phyloP scores from a whole-genome alignment of 352 stramenopile species.

The Globisporangium solare region DNA sequence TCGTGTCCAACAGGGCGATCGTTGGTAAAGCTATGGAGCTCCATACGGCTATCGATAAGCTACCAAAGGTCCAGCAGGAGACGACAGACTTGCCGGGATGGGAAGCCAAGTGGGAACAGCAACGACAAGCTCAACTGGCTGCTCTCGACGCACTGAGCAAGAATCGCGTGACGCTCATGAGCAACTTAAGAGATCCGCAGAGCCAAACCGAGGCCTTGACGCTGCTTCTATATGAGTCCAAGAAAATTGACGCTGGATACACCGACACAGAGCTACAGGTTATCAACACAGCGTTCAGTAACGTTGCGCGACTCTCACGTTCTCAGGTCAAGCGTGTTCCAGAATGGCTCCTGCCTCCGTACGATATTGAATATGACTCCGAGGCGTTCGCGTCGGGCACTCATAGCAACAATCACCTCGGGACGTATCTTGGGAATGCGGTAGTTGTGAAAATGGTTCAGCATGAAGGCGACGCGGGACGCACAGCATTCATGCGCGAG shows the following conservation, averaged over 20 bases:
- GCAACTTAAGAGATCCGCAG: not conserved
- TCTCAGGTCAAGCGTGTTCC: not conserved
- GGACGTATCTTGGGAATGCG: not conserved
- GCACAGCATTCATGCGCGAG: conserved; percentile 2
- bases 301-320: not conserved
- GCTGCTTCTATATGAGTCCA: conserved; percentile 5
- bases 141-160: not conserved
- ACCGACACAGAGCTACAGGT: conserved; percentile 2
- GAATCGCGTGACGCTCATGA: not conserved
- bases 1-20: not conserved
- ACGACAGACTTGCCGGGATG: not conserved
- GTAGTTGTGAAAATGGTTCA: conserved; percentile 3
- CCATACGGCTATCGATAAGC: conserved; percentile 3
- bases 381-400: not conserved
- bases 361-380: not conserved
- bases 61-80: not conserved
- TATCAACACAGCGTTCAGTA: conserved; percentile 1
- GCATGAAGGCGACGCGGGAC: not conserved
- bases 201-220: conserved; percentile 5
- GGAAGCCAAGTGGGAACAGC: not conserved
- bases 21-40: not conserved
- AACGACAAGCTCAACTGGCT: not conserved
- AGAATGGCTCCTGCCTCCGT: conserved; percentile 9
- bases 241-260: not conserved
- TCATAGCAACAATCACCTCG: not conserved